Evolutionary conservation across 2,329 filamentous ascomycete species (phyloP).

Genomic region (Cladosporium cucumerinum): DNA sequence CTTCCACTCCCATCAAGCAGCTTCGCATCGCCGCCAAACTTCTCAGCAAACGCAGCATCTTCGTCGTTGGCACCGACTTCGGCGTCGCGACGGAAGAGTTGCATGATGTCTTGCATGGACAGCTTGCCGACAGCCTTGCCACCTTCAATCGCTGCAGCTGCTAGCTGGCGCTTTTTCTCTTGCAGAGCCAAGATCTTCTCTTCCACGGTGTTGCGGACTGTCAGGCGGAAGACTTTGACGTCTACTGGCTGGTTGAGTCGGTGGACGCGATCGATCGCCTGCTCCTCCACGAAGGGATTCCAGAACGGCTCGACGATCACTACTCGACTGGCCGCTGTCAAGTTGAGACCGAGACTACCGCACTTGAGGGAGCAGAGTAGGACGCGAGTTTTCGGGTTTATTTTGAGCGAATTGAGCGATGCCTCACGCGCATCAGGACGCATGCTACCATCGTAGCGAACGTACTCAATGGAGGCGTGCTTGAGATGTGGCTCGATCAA

Average conservation of each 20-base stretch:
- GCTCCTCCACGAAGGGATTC: slow-evolving; percentile 97
- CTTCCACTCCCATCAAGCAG: slow-evolving; percentile 32
- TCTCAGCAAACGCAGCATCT: slow-evolving; percentile 40
- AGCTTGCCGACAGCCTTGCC: slow-evolving; percentile 78
- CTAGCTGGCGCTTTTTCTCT: slow-evolving; percentile 86
- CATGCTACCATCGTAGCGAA: slow-evolving; percentile 94
- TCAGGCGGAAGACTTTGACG: slow-evolving; percentile 92
- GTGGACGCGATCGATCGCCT: slow-evolving; percentile 97
- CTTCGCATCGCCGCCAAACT: slow-evolving; percentile 33
- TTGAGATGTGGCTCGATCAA: slow-evolving; percentile 88
- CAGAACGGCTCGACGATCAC: slow-evolving; percentile 97
- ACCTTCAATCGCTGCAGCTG: slow-evolving; percentile 86
- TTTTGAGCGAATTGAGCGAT: slow-evolving; percentile 72
- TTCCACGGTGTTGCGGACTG: slow-evolving; percentile 81
- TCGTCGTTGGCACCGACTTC: slow-evolving; percentile 39
- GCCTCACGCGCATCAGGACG: slow-evolving; percentile 88
- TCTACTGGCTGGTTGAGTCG: slow-evolving; percentile 96
- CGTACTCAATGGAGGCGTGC: slow-evolving; percentile 70
- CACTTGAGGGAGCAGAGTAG: slow-evolving; percentile 92
- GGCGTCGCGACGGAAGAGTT: slow-evolving; percentile 74
- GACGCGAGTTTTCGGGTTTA: slow-evolving; percentile 71
- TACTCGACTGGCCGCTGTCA: slow-evolving; percentile 89
- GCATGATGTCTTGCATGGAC: slow-evolving; percentile 87
- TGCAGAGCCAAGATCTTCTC: slow-evolving; percentile 92
- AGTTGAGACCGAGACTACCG: slow-evolving; percentile 85